Evolutionary conservation across 345 rosid species (phyloP).

Genomic region (Linum usitatissimum): DNA sequence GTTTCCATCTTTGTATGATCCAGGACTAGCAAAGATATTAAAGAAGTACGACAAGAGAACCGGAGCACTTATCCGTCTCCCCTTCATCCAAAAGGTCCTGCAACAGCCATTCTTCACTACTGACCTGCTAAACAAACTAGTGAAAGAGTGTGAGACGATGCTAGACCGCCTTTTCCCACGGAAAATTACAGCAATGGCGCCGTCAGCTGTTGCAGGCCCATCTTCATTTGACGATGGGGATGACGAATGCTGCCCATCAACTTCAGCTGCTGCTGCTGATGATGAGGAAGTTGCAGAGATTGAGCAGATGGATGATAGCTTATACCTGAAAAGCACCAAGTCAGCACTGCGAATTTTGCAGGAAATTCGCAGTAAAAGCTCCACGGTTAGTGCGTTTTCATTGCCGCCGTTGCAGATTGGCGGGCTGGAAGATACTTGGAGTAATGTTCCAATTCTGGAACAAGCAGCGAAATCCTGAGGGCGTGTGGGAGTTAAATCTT

Average conservation of each 20-base stretch:
- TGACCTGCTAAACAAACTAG: slow-evolving; percentile 67
- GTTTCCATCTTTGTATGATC: background rate
- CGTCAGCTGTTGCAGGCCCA: background rate
- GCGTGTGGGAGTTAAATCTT: too few relatives aligned
- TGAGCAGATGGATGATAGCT: slow-evolving; percentile 44
- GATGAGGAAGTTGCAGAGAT: slow-evolving; percentile 51
- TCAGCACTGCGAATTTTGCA: slow-evolving; percentile 67
- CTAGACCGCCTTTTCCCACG: slow-evolving; percentile 60
- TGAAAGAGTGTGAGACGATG: slow-evolving; percentile 75
- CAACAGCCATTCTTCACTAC: slow-evolving; percentile 93
- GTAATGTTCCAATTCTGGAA: slow-evolving; percentile 57
- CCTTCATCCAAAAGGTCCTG: slow-evolving; percentile 82
- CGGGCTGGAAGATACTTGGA: slow-evolving; percentile 66
- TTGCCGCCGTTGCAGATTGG: slow-evolving; percentile 73
- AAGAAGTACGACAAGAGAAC: slow-evolving; percentile 96
- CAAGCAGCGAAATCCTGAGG: slow-evolving; percentile 52
- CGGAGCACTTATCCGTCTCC: slow-evolving; percentile 78
- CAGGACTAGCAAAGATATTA: slow-evolving; percentile 86
- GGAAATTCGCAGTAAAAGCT: slow-evolving; percentile 73
- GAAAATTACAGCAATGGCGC: background rate
- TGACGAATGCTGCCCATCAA: slow-evolving; percentile 23
- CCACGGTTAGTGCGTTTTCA: slow-evolving; percentile 73
- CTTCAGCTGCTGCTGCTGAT: slow-evolving; percentile 25
- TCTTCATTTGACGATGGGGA: slow-evolving; percentile 17
- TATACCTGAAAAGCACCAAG: slow-evolving; percentile 71